Conservation (phyloP, 1,284 basidiomycete genomes). For the Cronartium ribicola region DNA sequence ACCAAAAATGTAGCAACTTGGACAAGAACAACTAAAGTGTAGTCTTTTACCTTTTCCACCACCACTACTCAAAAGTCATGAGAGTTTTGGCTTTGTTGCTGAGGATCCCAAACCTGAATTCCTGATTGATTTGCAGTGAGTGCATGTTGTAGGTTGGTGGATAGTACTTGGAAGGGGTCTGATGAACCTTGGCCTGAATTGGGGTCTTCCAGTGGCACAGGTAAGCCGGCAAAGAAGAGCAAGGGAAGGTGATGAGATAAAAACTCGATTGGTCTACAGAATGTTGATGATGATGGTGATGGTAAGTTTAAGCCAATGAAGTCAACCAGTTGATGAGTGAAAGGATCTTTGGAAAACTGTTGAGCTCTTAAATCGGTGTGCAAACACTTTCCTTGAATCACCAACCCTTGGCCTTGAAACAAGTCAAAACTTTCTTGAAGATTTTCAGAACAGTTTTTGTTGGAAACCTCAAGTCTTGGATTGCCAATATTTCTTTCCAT, state of each 20-base stretch:
- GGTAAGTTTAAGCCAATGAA: no score
- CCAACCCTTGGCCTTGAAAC: no score
- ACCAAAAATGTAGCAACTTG: neutral
- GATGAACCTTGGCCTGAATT: constrained; percentile 35
- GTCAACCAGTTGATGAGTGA: no score
- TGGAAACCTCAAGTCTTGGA: no score
- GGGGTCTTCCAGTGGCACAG: constrained; percentile 50
- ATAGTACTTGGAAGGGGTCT: constrained; percentile 57
- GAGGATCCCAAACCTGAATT: constrained; percentile 53
- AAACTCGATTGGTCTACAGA: constrained; percentile 52
- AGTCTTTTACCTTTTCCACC: constrained; percentile 65
- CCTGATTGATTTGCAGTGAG: constrained; percentile 59
- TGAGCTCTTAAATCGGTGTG: no score
- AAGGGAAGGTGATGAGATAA: constrained; percentile 78
- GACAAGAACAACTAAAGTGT: neutral
- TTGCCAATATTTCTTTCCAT: no score
- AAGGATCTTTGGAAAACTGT: no score
- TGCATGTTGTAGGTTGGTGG: constrained; percentile 60
- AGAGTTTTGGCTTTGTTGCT: constrained; percentile 47
- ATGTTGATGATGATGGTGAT: no score
- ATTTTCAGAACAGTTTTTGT: no score
- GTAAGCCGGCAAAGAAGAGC: constrained; percentile 86
- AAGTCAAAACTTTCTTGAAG: no score
- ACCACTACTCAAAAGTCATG: constrained; percentile 73
- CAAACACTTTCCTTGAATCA: no score